Conservation (phyloP, 371 early-diverging fungal genomes). For the Mortierella sp. region DNA sequence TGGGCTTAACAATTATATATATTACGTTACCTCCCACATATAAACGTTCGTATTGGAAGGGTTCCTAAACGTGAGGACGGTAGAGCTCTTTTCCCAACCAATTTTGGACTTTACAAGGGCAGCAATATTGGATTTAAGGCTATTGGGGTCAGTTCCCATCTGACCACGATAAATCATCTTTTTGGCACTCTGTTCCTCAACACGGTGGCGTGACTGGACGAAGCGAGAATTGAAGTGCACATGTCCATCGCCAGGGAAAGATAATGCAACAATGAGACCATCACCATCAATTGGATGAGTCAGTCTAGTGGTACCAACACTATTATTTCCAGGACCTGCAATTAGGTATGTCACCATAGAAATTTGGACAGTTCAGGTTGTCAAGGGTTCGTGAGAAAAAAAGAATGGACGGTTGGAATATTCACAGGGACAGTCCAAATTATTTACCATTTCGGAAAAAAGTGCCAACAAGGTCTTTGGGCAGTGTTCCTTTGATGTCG, state of each 20-base stretch:
- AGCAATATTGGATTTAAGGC: constrained; percentile 27
- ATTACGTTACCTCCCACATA: constrained; percentile 45
- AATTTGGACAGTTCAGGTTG: background rate
- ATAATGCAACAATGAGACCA: constrained; percentile 44
- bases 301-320: constrained; percentile 36
- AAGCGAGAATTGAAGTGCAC: constrained; percentile 56
- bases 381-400: background rate
- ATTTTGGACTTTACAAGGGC: constrained; percentile 39
- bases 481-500: constrained; percentile 49
- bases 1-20: no score
- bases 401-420: background rate
- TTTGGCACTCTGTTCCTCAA: constrained; percentile 43
- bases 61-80: constrained; percentile 49
- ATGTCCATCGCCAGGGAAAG: constrained; percentile 45
- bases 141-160: constrained; percentile 54
- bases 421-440: background rate
- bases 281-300: constrained; percentile 53
- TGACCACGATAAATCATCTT: constrained; percentile 55
- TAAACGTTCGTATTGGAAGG: constrained; percentile 55
- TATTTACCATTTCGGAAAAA: constrained; percentile 54
- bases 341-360: background rate
- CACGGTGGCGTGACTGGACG: constrained; percentile 54
- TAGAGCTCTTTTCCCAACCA: constrained; percentile 49
- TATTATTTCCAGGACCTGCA: constrained; percentile 50
- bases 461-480: constrained; percentile 53